Evolutionary conservation across 352 stramenopile species (phyloP), one percentile per base, ranked within the genome.

Genomic region (Thalassiosira delicatula): DNA sequence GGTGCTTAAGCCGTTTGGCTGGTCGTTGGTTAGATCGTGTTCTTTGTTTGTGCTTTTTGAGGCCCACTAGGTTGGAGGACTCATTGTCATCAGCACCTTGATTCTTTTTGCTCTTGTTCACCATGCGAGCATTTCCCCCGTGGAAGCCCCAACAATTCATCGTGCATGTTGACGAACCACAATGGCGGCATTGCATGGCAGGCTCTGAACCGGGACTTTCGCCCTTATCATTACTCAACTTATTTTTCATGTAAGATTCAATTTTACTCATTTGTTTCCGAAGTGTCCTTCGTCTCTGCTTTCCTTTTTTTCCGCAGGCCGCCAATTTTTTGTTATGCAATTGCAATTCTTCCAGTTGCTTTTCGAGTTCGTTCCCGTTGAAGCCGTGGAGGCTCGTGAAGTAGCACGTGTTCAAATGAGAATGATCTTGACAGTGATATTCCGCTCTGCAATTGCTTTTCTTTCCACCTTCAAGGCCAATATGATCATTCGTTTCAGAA

Each of bases 91-190:
- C 54, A 17, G 17, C 53, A 40, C 37, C 21, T 30, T 57, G 21
- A 1, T 68, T 56, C 40, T 73, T 27, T 71, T 69, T 56, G n/a
- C 46, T 40, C 68, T 63, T 84, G 46, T 84, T 84, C 23, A 72
- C 30, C 70, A 81, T 70, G 46, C 70, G 62, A 14, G 40, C 57
- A 57, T 81, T 73, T 2, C 77, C 77, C 25, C 88, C 81, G 81
- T 92, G 84, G 81, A 91, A 93, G 29, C 90, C 90, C 90, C 90
- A 94, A 51, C 90, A 94, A 49, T 84, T 72, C 46, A 80, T 81
- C 49, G 71, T 70, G 67, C 90, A 94, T 14, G 53, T 73, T 17
- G 57, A 30, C 29, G 88, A 83, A 17, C 83, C 83, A 83, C 90
- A 94, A 81, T 88, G 90, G 32, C 90, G 83, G 81, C 90, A 94